Evolutionary conservation across 208 protist genomes (phyloP).

Genomic region (Trypanosomatidae sp.): DNA sequence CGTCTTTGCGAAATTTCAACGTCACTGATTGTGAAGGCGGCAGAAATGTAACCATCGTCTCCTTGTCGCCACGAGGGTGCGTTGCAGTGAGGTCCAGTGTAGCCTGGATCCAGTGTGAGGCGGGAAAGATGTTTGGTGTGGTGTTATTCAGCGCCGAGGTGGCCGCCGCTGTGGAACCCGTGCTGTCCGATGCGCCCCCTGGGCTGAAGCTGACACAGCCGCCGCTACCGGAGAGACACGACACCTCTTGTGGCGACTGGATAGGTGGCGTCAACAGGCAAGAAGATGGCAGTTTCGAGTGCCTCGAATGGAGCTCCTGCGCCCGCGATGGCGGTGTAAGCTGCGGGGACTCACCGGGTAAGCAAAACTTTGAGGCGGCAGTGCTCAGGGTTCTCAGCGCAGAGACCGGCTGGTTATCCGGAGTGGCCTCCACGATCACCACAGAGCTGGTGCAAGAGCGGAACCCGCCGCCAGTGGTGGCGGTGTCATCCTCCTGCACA

Average conservation of each 20-base stretch:
- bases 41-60: not conserved
- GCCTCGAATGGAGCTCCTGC: not conserved
- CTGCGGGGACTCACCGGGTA: not conserved
- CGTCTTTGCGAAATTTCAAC: not conserved
- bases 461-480: not conserved
- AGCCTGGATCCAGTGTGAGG: slow-evolving; percentile 5
- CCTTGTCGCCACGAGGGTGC: not conserved
- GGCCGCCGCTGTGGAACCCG: not conserved
- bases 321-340: not conserved
- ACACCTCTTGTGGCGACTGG: not conserved
- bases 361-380: not conserved
- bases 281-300: not conserved
- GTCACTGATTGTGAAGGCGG: not conserved
- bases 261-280: not conserved
- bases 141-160: not conserved
- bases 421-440: not conserved
- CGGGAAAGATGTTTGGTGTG: not conserved
- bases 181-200: not conserved
- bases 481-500: not conserved
- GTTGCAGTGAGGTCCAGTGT: not conserved
- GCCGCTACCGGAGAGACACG: not conserved
- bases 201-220: not conserved
- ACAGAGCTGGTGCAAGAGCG: not conserved
- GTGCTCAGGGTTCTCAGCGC: not conserved
- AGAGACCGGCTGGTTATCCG: not conserved